These are phyloP conservation scores for Xanthoconium stramineum DNA, from an alignment of 768 basidiomycete species.

Conservation along the genomic window DNA sequence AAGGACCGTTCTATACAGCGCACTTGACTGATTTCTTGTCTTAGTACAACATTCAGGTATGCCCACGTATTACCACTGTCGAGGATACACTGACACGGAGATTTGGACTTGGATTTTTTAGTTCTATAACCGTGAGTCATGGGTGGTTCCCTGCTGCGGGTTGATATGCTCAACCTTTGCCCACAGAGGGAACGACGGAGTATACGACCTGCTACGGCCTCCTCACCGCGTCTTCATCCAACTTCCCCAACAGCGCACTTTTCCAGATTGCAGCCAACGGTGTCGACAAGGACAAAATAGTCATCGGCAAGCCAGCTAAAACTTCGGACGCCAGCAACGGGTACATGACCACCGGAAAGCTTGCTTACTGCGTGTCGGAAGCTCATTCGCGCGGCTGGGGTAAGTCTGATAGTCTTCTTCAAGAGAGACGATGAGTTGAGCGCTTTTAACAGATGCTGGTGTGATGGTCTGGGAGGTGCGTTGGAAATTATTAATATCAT, in stretches of 20 bases:
- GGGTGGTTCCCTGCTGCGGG: constrained; percentile 24
- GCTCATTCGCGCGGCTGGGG: constrained; percentile 34
- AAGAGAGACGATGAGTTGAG: not conserved
- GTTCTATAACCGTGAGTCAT: constrained; percentile 26
- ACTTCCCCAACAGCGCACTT: constrained; percentile 55
- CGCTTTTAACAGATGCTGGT: constrained; percentile 32
- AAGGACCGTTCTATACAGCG: not conserved
- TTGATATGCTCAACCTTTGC: not conserved
- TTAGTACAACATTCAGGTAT: constrained; percentile 42
- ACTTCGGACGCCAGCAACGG: constrained; percentile 26
- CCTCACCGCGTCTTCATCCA: constrained; percentile 50
- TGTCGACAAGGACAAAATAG: constrained; percentile 44
- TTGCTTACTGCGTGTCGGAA: constrained; percentile 16
- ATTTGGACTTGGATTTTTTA: not conserved
- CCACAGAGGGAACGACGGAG: constrained; percentile 46
- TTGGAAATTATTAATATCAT: not conserved
- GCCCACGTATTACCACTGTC: not conserved
- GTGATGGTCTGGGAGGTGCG: constrained; percentile 41
- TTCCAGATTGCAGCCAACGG: constrained; percentile 47
- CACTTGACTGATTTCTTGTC: not conserved
- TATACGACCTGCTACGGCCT: constrained; percentile 61
- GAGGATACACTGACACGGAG: not conserved
- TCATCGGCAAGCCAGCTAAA: constrained; percentile 52
- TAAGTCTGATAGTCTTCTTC: not conserved
- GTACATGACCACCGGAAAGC: not conserved